Conservation (phyloP, 106 monocot species). For the Dioscorea dumetorum region DNA sequence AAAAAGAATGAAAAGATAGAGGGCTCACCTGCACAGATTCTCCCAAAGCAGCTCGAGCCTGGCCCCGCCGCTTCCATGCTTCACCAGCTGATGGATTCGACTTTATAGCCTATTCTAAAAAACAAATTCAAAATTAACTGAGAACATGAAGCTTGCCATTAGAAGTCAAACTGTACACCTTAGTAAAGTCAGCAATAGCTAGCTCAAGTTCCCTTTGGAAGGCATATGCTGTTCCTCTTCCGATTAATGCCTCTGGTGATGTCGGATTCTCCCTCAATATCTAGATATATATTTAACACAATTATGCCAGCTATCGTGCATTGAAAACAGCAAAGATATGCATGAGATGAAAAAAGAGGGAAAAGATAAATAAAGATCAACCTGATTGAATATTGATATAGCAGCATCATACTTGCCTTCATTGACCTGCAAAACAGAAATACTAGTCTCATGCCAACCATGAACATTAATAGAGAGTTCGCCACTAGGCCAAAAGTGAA, state of each 20-base stretch:
- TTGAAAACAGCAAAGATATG: neutral
- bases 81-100: conserved; percentile 72
- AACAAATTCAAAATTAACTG: neutral
- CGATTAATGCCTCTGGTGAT: conserved; percentile 86
- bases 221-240: conserved; percentile 94
- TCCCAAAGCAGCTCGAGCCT: conserved; percentile 89
- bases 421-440: conserved; percentile 61
- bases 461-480: too few species aligned
- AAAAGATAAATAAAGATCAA: conserved; percentile 6
- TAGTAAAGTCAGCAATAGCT: conserved; percentile 93
- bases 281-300: conserved; percentile 19
- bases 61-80: conserved; percentile 95
- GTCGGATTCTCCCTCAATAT: conserved; percentile 73
- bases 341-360: conserved; percentile 3
- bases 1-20: neutral
- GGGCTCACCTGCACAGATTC: conserved; percentile 59
- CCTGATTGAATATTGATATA: conserved; percentile 82
- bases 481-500: too few species aligned
- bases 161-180: conserved; percentile 25
- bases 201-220: conserved; percentile 82
- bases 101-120: conserved; percentile 62
- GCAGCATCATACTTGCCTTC: conserved; percentile 87
- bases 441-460: too few species aligned
- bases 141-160: neutral
- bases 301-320: neutral